Percentiles rank a stretch among this genome's conserved stretches.
Evolutionary conservation across 495 filamentous ascomycete genomes (phyloP).

Genomic region (Trichoderma asperelloides): DNA sequence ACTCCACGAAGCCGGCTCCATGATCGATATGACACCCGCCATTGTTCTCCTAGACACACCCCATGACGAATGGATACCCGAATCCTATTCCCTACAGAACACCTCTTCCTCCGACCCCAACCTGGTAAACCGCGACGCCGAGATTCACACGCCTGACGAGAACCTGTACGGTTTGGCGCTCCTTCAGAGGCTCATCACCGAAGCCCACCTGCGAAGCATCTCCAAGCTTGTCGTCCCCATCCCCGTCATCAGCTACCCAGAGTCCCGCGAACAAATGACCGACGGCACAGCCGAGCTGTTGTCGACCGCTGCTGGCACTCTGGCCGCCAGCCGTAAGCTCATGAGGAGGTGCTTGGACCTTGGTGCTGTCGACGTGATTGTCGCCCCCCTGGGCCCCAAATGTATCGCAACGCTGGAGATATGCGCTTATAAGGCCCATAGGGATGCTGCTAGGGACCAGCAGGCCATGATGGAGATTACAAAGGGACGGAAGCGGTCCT

Average conservation of each 20-base stretch:
- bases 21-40: slow-evolving; percentile 56
- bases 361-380: slow-evolving; percentile 77
- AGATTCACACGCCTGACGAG: slow-evolving; percentile 33
- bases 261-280: slow-evolving; percentile 1
- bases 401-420: slow-evolving; percentile 64
- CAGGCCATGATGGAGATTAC: slow-evolving; percentile 56
- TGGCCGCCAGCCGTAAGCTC: slow-evolving; percentile 31
- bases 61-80: slow-evolving; percentile 38
- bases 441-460: slow-evolving; percentile 59
- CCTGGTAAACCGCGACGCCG: slow-evolving; percentile 24
- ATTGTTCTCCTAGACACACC: slow-evolving; percentile 70
- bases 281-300: slow-evolving; percentile 27
- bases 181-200: slow-evolving; percentile 57
- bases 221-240: slow-evolving; percentile 70
- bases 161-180: slow-evolving; percentile 60
- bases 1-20: slow-evolving; percentile 50
- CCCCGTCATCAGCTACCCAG: slow-evolving; percentile 44
- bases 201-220: slow-evolving; percentile 59
- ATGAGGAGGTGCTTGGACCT: slow-evolving; percentile 65
- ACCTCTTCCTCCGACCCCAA: slow-evolving; percentile 37
- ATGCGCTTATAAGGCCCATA: slow-evolving; percentile 73
- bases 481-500: slow-evolving; percentile 72
- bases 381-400: slow-evolving; percentile 62
- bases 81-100: slow-evolving; percentile 21
- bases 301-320: slow-evolving; percentile 19